phyloP scores from a whole-genome alignment of 345 rosid genomes.

The Iberis pinnata region DNA sequence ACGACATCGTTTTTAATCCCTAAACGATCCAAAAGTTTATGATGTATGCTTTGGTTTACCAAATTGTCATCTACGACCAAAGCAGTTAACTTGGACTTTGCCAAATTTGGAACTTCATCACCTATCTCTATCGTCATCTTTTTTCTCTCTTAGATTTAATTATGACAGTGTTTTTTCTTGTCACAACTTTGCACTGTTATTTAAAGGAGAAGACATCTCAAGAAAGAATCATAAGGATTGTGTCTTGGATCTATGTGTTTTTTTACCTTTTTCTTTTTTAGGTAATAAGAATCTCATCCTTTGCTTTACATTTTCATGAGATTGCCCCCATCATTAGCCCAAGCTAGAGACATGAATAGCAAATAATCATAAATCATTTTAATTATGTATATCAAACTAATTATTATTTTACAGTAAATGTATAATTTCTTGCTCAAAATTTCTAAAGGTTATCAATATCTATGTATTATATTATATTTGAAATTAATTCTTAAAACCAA shows the following conservation, averaged over 20 bases:
- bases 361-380: slow-evolving; percentile 18
- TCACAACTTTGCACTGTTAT: background rate
- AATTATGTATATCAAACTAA: background rate
- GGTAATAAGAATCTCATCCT: slow-evolving; percentile 13
- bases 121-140: background rate
- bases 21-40: slow-evolving; percentile 40
- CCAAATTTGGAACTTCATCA: slow-evolving; percentile 19
- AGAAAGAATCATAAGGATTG: slow-evolving; percentile 19
- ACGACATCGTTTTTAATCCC: slow-evolving; percentile 48
- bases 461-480: background rate
- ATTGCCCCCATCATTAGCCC: slow-evolving; percentile 7
- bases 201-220: slow-evolving; percentile 4
- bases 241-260: slow-evolving; percentile 18
- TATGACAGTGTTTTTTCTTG: too few relatives aligned
- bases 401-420: slow-evolving; percentile 15
- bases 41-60: slow-evolving; percentile 46
- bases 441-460: slow-evolving; percentile 13
- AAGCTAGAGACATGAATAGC: slow-evolving; percentile 8
- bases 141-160: background rate
- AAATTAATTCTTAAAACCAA: background rate
- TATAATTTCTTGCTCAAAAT: background rate
- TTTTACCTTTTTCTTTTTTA: slow-evolving; percentile 11
- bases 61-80: slow-evolving; percentile 61
- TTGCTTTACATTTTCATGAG: slow-evolving; percentile 7
- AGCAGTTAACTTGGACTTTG: slow-evolving; percentile 35